phyloP scores from a whole-genome alignment of 2,329 filamentous ascomycete species.

The Diplocarpon mali region DNA sequence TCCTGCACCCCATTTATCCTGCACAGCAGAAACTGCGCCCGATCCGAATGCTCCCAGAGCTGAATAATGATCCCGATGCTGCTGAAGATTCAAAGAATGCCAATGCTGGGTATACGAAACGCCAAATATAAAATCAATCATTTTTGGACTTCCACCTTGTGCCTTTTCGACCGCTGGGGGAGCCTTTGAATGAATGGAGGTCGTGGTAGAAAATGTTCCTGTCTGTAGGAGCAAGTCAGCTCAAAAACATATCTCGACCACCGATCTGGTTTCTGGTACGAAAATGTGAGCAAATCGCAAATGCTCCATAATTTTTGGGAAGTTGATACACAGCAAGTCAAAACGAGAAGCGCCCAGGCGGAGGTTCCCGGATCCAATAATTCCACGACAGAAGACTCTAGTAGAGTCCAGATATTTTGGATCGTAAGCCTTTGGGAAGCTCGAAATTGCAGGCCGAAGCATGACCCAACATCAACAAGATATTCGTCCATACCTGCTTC shows the following conservation, averaged over 20 bases:
- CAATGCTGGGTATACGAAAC: slow-evolving; percentile 92
- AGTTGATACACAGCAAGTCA: too few relatives aligned
- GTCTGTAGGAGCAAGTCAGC: slow-evolving; percentile 2
- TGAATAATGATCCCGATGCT: slow-evolving; percentile 90
- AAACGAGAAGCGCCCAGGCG: too few relatives aligned
- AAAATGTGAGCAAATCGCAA: too few relatives aligned
- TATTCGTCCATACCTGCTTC: slow-evolving; percentile 20
- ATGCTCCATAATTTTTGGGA: too few relatives aligned
- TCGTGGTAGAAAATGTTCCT: slow-evolving; percentile 39
- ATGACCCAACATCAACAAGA: too few relatives aligned
- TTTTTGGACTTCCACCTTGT: slow-evolving; percentile 81
- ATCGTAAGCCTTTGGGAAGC: too few relatives aligned
- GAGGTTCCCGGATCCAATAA: too few relatives aligned
- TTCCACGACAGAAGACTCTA: too few relatives aligned
- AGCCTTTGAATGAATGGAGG: slow-evolving; percentile 67
- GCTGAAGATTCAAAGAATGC: slow-evolving; percentile 83
- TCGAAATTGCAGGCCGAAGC: too few relatives aligned
- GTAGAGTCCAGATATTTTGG: too few relatives aligned
- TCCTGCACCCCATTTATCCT: slow-evolving; percentile 81
- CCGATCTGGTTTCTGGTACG: too few relatives aligned
- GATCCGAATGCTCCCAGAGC: slow-evolving; percentile 74
- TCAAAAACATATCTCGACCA: not conserved
- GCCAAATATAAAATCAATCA: slow-evolving; percentile 98
- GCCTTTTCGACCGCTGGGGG: slow-evolving; percentile 72
- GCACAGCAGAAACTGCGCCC: slow-evolving; percentile 70